Evolutionary conservation across 495 filamentous ascomycete species (phyloP), one percentile per base, ranked within the genome.

Genomic region (Friedmanniomyces endolithicus): DNA sequence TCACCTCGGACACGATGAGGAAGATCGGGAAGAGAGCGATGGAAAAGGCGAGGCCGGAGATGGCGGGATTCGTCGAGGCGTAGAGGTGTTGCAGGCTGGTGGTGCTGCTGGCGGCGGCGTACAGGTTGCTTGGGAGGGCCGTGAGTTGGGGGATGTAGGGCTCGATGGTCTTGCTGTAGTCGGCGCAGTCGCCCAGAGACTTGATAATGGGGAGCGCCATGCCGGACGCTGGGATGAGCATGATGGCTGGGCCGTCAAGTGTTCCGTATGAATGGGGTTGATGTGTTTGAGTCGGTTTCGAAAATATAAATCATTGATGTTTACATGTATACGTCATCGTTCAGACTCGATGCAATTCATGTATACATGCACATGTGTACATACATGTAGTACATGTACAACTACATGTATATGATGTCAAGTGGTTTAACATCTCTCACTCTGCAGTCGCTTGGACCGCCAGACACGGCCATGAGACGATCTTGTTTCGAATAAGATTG

Each of bases 61-160:
- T 75, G 25, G 95, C 64, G 1, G 94, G 94, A 67, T 99, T 99
- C 29, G 90, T 96, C 27, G 79, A 76, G 29, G 88, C 68, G 60
- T 99, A 99, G 56, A 95, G 70, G 22, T 79, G 69, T 63, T 75
- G 74, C 65, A 79, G 67, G 76, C 69, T 70, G 58, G 74, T 64
- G 48, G 76, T 68, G 64, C 78, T 78, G 48, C 72, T 73, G 56
- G 79, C 68, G 59, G 75, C 76, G 48, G 76, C 71, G 55, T 75
- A 65, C 56, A 94, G 65, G 61, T 77, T 77, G 51, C 72, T 70
- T 46, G 89, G 83, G 44, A 94, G 78, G 57, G 74, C 71, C 67
- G 79, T 78, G 60, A 97, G 75, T 68, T 96, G 88, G 12, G 82
- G 78, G 17, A 94, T 66, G 71, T 83, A 95, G 22, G 78, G 90